phyloP scores from a whole-genome alignment of 2,329 filamentous ascomycete species.

The Sporothrix mexicana region DNA sequence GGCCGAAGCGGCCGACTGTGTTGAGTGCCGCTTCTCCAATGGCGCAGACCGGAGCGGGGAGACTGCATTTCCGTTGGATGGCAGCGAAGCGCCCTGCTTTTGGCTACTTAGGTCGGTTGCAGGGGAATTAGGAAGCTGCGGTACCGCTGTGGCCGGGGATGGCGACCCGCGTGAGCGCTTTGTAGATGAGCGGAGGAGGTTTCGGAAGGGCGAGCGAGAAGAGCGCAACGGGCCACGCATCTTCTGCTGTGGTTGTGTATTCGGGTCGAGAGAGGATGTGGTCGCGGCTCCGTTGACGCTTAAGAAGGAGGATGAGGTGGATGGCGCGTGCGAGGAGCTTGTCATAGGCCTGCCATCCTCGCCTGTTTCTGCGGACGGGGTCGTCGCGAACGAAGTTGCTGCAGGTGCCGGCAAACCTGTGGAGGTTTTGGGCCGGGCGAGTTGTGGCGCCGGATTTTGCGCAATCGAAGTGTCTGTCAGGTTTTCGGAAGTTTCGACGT shows the following conservation, averaged over 20 bases:
- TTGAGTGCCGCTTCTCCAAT: slow-evolving; percentile 7
- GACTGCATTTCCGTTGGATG: slow-evolving; percentile 16
- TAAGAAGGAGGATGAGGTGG: slow-evolving; percentile 26
- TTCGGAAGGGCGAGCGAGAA: slow-evolving; percentile 41
- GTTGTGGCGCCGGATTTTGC: background rate
- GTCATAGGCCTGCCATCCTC: slow-evolving; percentile 18
- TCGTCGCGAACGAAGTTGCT: background rate
- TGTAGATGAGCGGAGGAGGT: slow-evolving; percentile 42
- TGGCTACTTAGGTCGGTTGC: slow-evolving; percentile 27
- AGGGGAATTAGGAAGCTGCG: slow-evolving; percentile 37
- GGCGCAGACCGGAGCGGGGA: slow-evolving; percentile 32
- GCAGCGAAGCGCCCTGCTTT: slow-evolving; percentile 29
- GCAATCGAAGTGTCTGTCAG: background rate
- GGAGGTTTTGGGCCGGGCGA: background rate
- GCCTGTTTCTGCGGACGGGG: background rate
- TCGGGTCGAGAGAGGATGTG: background rate
- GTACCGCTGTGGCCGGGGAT: slow-evolving; percentile 36
- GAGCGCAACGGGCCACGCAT: slow-evolving; percentile 27
- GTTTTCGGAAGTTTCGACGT: background rate
- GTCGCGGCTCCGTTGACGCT: slow-evolving; percentile 28
- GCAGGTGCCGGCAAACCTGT: background rate
- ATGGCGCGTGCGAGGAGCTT: background rate
- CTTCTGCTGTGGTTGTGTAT: slow-evolving; percentile 35
- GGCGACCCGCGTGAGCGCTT: slow-evolving; percentile 44
- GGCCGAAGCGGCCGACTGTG: slow-evolving; percentile 9